Evolutionary conservation across 371 early-diverging fungal species (phyloP).

Genomic region (Gilbertella persicaria): DNA sequence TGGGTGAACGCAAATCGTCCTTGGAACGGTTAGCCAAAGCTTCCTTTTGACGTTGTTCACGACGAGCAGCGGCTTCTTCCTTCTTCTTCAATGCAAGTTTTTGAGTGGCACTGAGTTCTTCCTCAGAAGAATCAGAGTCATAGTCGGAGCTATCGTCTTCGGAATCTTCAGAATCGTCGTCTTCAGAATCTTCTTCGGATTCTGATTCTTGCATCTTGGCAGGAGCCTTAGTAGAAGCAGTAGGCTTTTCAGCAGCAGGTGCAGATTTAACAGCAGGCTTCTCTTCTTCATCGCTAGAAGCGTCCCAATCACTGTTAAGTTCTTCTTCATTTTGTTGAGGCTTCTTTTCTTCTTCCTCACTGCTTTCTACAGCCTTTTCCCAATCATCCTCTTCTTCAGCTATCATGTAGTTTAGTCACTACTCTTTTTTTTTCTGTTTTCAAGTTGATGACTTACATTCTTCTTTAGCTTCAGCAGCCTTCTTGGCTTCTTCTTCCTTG

Average conservation of each 20-base stretch:
- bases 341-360: constrained; percentile 38
- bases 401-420: constrained; percentile 2
- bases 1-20: constrained; percentile 96
- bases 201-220: constrained; percentile 39
- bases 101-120: constrained; percentile 63
- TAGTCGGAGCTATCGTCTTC: constrained; percentile 52
- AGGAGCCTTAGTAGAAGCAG: constrained; percentile 26
- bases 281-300: constrained; percentile 48
- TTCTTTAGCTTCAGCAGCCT: constrained; percentile 39
- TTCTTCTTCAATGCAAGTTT: constrained; percentile 69
- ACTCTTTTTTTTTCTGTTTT: too few relatives aligned
- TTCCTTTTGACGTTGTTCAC: constrained; percentile 71
- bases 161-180: constrained; percentile 16
- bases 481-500: constrained; percentile 45
- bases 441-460: constrained; percentile 37
- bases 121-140: constrained; percentile 56
- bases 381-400: constrained; percentile 49
- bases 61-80: constrained; percentile 81
- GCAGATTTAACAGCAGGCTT: constrained; percentile 32
- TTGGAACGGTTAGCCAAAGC: constrained; percentile 86
- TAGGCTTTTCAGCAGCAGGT: constrained; percentile 26
- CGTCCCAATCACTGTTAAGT: constrained; percentile 71
- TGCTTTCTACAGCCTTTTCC: constrained; percentile 53
- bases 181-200: constrained; percentile 21
- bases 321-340: constrained; percentile 36